These are phyloP conservation scores for Carallia pectinifolia DNA, from an alignment of 345 rosid genomes.

Conservation along the genomic window DNA sequence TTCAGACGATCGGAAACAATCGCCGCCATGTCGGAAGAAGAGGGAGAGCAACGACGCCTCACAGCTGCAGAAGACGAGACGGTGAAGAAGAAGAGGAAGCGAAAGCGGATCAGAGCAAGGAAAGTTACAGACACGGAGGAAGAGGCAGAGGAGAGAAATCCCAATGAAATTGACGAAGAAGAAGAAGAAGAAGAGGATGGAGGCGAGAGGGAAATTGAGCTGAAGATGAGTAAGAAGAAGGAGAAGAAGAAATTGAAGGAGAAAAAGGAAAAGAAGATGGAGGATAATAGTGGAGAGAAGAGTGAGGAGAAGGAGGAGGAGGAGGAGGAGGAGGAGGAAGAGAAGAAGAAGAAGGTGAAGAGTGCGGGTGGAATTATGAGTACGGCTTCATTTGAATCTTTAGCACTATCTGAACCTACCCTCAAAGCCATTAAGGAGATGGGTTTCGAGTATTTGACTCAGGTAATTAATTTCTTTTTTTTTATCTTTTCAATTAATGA, in stretches of 20 bases:
- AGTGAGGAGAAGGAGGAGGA: conserved; percentile 8
- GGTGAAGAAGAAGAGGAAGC: conserved; percentile 19
- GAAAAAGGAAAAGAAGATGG: neutral
- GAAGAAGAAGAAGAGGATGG: conserved; percentile 10
- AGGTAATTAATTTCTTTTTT: conserved; percentile 37
- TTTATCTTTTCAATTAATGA: neutral
- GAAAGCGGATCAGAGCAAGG: conserved; percentile 22
- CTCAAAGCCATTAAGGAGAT: conserved; percentile 63
- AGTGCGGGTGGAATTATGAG: conserved; percentile 77
- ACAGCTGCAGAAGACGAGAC: neutral
- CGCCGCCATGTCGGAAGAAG: conserved; percentile 1
- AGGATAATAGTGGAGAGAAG: neutral
- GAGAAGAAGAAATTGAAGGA: conserved; percentile 1
- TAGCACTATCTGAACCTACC: conserved; percentile 69
- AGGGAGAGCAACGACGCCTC: neutral
- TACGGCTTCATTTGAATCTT: conserved; percentile 59
- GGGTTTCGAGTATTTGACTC: conserved; percentile 81
- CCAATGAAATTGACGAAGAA: conserved; percentile 10
- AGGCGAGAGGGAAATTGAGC: neutral
- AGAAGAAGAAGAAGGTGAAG: conserved; percentile 22
- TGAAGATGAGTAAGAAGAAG: neutral
- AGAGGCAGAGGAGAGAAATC: neutral
- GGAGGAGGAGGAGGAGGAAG: conserved; percentile 25
- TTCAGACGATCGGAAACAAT: too few species aligned
- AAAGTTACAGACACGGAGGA: neutral